These are phyloP conservation scores for Aspergillus sergii DNA, from an alignment of 2,329 filamentous ascomycete species.

Conservation along the genomic window DNA sequence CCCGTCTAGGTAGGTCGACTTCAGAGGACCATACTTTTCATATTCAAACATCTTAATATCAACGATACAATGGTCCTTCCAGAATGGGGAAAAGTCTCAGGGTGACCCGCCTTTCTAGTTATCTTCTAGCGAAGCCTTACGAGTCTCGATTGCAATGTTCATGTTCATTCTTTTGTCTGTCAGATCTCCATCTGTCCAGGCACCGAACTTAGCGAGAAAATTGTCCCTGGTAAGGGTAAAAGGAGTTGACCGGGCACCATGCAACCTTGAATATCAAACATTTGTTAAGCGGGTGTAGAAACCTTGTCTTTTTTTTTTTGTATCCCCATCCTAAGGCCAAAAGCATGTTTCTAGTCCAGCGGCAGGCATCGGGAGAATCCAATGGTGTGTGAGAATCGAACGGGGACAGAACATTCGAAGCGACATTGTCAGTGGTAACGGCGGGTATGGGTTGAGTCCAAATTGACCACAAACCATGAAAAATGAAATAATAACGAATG, in stretches of 20 bases:
- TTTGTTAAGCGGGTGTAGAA: neutral
- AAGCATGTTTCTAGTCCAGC: neutral
- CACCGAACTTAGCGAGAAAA: neutral
- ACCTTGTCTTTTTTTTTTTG: neutral
- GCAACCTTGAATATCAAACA: neutral
- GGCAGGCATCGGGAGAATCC: constrained; percentile 1
- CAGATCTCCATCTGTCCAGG: neutral
- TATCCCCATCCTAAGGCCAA: neutral
- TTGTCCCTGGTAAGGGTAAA: neutral
- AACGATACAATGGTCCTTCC: neutral
- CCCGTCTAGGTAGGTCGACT: neutral
- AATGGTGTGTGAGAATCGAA: constrained; percentile 8
- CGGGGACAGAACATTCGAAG: constrained; percentile 6
- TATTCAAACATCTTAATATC: constrained; percentile 2
- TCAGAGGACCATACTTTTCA: neutral
- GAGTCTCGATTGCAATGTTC: neutral
- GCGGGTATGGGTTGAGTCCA: constrained; percentile 3
- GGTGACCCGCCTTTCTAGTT: neutral
- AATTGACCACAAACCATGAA: constrained; percentile 10
- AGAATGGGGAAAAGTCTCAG: neutral
- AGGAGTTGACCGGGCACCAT: neutral
- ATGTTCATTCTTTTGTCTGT: neutral
- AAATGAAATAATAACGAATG: constrained; percentile 6
- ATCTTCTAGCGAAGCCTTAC: constrained; percentile 1
- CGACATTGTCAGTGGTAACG: constrained; percentile 10